A percentile compares a stretch with the other conserved stretches of the same genome.
phyloP scores from a whole-genome alignment of 2,329 filamentous ascomycete genomes.

The Phaeomoniella chlamydospora region DNA sequence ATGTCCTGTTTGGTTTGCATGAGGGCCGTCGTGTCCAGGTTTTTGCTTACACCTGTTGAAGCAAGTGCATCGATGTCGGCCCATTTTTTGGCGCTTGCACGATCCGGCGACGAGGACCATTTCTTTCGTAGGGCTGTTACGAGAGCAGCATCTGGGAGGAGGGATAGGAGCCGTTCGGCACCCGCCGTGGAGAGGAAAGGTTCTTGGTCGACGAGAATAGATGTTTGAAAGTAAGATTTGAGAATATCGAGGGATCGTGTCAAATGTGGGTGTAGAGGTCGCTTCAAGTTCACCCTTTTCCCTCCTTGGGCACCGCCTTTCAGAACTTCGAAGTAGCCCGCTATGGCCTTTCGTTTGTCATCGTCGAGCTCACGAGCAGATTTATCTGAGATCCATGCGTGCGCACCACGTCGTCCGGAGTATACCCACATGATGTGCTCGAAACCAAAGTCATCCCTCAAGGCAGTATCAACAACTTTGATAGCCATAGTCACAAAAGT shows the following conservation, averaged over 20 bases:
- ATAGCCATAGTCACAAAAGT: slow-evolving; percentile 96
- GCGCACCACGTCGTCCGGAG: slow-evolving; percentile 86
- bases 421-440: slow-evolving; percentile 98
- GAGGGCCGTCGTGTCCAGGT: slow-evolving; percentile 58
- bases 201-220: slow-evolving; percentile 70
- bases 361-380: slow-evolving; percentile 75
- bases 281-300: slow-evolving; percentile 70
- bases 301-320: slow-evolving; percentile 72
- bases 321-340: slow-evolving; percentile 81
- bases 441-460: slow-evolving; percentile 92
- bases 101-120: slow-evolving; percentile 72
- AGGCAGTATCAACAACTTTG: slow-evolving; percentile 73
- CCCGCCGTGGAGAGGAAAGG: slow-evolving; percentile 62
- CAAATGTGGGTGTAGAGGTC: slow-evolving; percentile 83
- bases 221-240: slow-evolving; percentile 69
- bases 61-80: slow-evolving; percentile 81
- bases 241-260: slow-evolving; percentile 73
- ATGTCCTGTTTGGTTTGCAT: slow-evolving; percentile 90
- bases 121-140: slow-evolving; percentile 72
- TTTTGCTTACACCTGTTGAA: slow-evolving; percentile 56
- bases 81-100: slow-evolving; percentile 74
- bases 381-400: slow-evolving; percentile 96
- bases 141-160: slow-evolving; percentile 68
- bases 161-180: slow-evolving; percentile 62
- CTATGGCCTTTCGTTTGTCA: slow-evolving; percentile 68